These are phyloP conservation scores for Nitzschia sp. DNA, from an alignment of 108 stramenopile species.

Conservation along the genomic window DNA sequence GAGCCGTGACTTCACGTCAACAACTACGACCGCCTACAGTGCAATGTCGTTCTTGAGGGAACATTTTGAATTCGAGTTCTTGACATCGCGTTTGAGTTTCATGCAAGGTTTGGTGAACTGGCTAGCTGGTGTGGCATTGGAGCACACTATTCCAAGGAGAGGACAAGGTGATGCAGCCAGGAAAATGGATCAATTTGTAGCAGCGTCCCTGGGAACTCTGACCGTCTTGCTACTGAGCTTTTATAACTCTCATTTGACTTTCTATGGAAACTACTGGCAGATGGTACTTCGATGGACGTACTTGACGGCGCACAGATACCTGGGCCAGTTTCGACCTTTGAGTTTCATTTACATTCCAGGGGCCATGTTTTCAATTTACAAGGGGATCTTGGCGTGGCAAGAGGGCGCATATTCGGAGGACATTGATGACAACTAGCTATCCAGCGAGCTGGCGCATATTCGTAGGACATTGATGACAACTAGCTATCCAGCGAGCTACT, in stretches of 20 bases:
- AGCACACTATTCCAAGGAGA: conserved; percentile 33
- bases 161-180: conserved; percentile 23
- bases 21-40: background rate
- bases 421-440: background rate
- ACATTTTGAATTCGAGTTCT: conserved; percentile 39
- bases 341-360: conserved; percentile 35
- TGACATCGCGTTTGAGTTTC: conserved; percentile 46
- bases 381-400: background rate
- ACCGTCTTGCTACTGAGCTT: conserved; percentile 45
- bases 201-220: conserved; percentile 27
- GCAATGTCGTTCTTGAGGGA: conserved; percentile 1
- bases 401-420: conserved; percentile 3
- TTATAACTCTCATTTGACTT: conserved; percentile 49
- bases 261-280: conserved; percentile 40
- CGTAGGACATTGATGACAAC: too few species aligned
- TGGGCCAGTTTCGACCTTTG: conserved; percentile 34
- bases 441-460: too few species aligned
- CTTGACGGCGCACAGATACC: conserved; percentile 13
- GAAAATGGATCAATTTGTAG: conserved; percentile 46
- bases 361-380: conserved; percentile 17
- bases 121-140: conserved; percentile 46
- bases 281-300: conserved; percentile 31
- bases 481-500: too few species aligned
- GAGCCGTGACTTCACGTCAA: conserved; percentile 18
- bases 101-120: conserved; percentile 60